Percentiles rank a stretch among this genome's conserved stretches.
These are phyloP conservation scores for Phytophthora brassicae DNA, from an alignment of 352 stramenopile species.

Conservation along the genomic window DNA sequence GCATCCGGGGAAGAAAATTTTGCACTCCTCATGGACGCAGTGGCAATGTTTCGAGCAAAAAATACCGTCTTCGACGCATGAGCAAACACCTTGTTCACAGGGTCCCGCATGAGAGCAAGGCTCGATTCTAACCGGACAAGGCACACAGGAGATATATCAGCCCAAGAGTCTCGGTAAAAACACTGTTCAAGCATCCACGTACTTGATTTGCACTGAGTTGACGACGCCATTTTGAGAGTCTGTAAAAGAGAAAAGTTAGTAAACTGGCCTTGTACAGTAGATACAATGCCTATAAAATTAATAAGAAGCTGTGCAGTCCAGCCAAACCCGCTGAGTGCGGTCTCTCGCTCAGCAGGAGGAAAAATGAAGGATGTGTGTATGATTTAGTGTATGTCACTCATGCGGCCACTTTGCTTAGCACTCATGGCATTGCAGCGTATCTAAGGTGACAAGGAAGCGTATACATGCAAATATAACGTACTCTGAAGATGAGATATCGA, in stretches of 20 bases:
- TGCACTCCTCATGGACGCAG: slow-evolving; percentile 75
- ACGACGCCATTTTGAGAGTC: slow-evolving; percentile 43
- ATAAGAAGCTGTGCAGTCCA: slow-evolving; percentile 31
- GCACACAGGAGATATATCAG: neutral
- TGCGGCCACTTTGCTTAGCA: slow-evolving; percentile 42
- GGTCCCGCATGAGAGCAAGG: slow-evolving; percentile 86
- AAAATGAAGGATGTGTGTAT: slow-evolving; percentile 23
- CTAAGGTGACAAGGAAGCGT: slow-evolving; percentile 39
- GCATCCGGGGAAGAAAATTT: slow-evolving; percentile 90
- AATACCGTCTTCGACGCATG: slow-evolving; percentile 81
- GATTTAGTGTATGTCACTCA: slow-evolving; percentile 51
- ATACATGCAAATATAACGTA: slow-evolving; percentile 40
- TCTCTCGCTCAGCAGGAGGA: slow-evolving; percentile 33
- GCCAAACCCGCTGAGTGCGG: slow-evolving; percentile 20
- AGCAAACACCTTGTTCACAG: slow-evolving; percentile 86
- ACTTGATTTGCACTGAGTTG: slow-evolving; percentile 60
- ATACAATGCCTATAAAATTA: neutral
- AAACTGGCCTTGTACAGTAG: too few species aligned
- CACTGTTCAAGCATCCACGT: slow-evolving; percentile 8
- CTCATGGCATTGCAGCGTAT: slow-evolving; percentile 60
- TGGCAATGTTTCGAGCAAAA: slow-evolving; percentile 94
- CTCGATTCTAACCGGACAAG: slow-evolving; percentile 51
- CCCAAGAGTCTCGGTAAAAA: neutral
- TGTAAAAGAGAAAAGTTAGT: too few species aligned
- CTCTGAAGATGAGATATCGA: slow-evolving; percentile 68